phyloP scores from a whole-genome alignment of 169 alveolate species.

The Plasmodium adleri region DNA sequence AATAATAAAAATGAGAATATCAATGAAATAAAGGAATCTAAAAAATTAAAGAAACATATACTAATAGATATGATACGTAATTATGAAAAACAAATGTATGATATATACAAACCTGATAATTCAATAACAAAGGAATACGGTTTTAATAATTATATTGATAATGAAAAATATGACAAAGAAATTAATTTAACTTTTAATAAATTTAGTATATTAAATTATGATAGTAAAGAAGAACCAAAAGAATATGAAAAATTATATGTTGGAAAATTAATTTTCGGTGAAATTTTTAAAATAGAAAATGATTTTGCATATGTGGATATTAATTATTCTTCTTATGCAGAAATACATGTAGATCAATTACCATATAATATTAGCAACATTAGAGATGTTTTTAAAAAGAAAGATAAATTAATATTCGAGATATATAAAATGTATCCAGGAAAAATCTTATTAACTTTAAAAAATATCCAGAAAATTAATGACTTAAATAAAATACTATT shows the following conservation, averaged over 20 bases:
- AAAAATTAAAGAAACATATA: conserved; percentile 28
- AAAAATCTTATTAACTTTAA: conserved; percentile 55
- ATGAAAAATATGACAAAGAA: conserved; percentile 66
- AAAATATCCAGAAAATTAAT: conserved; percentile 76
- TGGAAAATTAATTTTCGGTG: conserved; percentile 76
- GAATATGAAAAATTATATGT: conserved; percentile 67
- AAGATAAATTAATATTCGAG: conserved; percentile 74
- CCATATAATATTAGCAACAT: conserved; percentile 65
- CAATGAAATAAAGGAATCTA: conserved; percentile 20
- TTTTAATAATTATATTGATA: conserved; percentile 62
- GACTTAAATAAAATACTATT: conserved; percentile 65
- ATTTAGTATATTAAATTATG: conserved; percentile 68
- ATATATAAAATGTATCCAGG: conserved; percentile 74
- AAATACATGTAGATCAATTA: conserved; percentile 71
- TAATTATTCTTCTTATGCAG: conserved; percentile 64
- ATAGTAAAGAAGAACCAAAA: conserved; percentile 60
- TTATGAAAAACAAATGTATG: conserved; percentile 65
- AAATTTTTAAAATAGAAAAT: conserved; percentile 67
- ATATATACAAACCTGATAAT: conserved; percentile 68
- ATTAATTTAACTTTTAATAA: conserved; percentile 55
- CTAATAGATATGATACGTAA: conserved; percentile 34
- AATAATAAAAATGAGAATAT: conserved; percentile 1
- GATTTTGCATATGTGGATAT: conserved; percentile 72
- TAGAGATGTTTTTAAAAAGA: conserved; percentile 50
- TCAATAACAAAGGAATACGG: conserved; percentile 55